phyloP scores from a whole-genome alignment of 2,329 filamentous ascomycete species.

The Cryphonectria parasitica region DNA sequence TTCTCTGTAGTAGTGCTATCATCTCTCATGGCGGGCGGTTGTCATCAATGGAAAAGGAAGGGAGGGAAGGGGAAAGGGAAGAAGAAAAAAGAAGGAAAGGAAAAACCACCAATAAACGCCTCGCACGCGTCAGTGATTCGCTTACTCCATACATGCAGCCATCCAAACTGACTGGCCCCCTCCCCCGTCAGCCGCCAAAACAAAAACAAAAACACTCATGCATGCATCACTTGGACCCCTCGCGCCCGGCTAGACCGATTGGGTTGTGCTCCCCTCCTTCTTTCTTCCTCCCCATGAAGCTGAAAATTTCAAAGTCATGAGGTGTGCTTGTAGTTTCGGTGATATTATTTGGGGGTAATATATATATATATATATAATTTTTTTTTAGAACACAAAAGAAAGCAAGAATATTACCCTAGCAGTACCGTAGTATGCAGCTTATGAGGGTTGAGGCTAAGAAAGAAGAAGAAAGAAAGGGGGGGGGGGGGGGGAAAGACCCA shows the following conservation, averaged over 20 bases:
- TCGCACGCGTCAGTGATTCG: no score
- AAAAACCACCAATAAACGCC: no score
- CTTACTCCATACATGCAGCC: background rate
- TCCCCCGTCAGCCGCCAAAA: background rate
- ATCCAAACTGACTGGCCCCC: background rate
- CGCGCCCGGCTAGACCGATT: background rate
- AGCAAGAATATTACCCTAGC: background rate
- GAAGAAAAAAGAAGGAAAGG: background rate
- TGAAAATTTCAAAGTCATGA: background rate
- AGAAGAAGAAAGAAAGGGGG: background rate
- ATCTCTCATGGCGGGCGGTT: background rate
- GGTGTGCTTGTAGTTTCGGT: background rate
- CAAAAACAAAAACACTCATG: background rate
- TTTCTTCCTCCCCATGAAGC: background rate
- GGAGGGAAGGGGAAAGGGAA: background rate
- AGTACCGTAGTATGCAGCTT: background rate
- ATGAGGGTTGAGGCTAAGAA: background rate
- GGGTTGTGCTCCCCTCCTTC: background rate
- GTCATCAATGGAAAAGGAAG: background rate
- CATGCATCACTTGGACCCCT: background rate
- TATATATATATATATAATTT: no score
- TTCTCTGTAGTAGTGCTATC: background rate
- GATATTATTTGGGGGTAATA: background rate
- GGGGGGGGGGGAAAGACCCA: background rate
- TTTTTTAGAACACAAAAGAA: background rate